Conservation (phyloP, 768 basidiomycete species). For the Leccinum fibrillosum region DNA sequence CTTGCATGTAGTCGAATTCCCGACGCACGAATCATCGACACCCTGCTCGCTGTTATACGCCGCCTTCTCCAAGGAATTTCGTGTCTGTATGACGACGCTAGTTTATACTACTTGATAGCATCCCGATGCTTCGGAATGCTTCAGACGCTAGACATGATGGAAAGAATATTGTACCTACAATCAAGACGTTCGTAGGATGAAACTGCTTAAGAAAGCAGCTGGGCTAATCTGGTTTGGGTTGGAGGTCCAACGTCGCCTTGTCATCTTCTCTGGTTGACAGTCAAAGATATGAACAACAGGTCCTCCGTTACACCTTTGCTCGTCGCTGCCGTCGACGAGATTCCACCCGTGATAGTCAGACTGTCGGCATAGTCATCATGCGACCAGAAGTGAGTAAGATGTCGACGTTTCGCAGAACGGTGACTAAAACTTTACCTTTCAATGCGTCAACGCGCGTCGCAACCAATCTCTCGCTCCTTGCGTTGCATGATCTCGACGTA, state of each 20-base stretch:
- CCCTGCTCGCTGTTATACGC: too few relatives aligned
- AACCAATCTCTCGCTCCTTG: slow-evolving; percentile 88
- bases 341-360: slow-evolving; percentile 56
- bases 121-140: background rate
- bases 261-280: background rate
- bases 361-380: slow-evolving; percentile 90
- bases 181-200: background rate
- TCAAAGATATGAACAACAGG: slow-evolving; percentile 25
- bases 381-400: slow-evolving; percentile 4
- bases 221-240: background rate
- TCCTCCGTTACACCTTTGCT: slow-evolving; percentile 91
- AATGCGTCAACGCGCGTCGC: slow-evolving; percentile 96
- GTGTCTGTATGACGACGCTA: background rate
- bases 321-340: slow-evolving; percentile 97
- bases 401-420: background rate
- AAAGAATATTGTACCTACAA: background rate
- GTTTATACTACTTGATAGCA: background rate
- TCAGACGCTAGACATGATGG: background rate
- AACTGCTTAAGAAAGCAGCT: background rate
- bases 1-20: background rate
- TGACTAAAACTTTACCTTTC: slow-evolving; percentile 58
- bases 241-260: background rate
- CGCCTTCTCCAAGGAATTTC: too few relatives aligned
- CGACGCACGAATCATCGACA: background rate
- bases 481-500: slow-evolving; percentile 94